Evolutionary conservation across 805 yeast species (phyloP), one percentile per base, ranked within the genome.

Genomic region (Starmerella roubikii): DNA sequence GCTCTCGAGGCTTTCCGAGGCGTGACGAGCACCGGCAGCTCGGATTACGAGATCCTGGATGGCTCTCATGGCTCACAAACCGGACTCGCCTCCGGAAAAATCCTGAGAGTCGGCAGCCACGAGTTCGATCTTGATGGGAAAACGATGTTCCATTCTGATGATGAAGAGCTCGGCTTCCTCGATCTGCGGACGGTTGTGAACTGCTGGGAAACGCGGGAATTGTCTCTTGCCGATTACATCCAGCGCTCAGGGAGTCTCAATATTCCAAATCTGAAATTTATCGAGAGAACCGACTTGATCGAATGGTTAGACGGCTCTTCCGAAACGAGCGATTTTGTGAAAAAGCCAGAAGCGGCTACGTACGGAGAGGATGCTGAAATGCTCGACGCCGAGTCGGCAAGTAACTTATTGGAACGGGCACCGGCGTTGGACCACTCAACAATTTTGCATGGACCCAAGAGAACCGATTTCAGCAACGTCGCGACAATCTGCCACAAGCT

Each of bases 281-380:
- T 82, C 55, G 93, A 84, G 51, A 76, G 93, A 59, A 76, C 84
- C 8, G 94, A 88, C 54, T 67, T 88, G 44, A 67, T 78, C 39
- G 71, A 82, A 23, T 86, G 91, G 85, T 67, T 88, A 37, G 70
- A 69, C 43, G 94, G 94, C 3, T 66, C 72, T 17, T 64, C 75
- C 3, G 73, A 68, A 28, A 65, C 68, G 19, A 74, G 82, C 46
- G 70, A 73, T 38, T 76, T 69, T 54, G 59, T 77, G 25, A 58
- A 56, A 32, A 18, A 11, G 8, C 4, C 22, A 3, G 22, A 10
- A 7, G 16, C 16, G 3, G 30, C 30, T 12, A 6, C 18, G 5
- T 45, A 34, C 13, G 41, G 41, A 5, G 52, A 33, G 18, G 44
- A 38, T 16, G 46, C 32, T 4, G 40, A 17, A 13, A 17, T 37